phyloP scores from a whole-genome alignment of 2,329 filamentous ascomycete species.

The Arthrobotrys entomopaga region DNA sequence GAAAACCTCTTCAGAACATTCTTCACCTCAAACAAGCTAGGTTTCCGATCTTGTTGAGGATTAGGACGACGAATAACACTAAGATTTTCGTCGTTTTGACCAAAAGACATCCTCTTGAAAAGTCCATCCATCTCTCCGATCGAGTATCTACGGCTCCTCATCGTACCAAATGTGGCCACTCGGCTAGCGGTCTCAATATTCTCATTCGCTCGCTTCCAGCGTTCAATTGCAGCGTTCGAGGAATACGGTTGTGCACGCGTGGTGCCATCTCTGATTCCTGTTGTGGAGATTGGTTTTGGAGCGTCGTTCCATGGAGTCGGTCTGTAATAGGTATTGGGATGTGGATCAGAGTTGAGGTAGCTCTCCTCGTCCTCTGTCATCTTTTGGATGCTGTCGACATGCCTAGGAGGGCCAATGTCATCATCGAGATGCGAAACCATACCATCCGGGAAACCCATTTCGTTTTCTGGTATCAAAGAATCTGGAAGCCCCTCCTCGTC shows the following conservation, averaged over 20 bases:
- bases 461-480: conserved; percentile 43
- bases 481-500: conserved; percentile 52
- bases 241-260: conserved; percentile 64
- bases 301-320: conserved; percentile 59
- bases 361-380: conserved; percentile 58
- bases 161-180: conserved; percentile 59
- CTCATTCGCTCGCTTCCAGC: conserved; percentile 64
- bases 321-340: conserved; percentile 57
- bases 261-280: conserved; percentile 60
- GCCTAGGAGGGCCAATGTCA: conserved; percentile 40
- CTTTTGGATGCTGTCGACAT: conserved; percentile 49
- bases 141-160: conserved; percentile 56
- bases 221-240: conserved; percentile 66
- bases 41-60: conserved; percentile 37
- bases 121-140: conserved; percentile 59
- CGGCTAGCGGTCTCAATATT: conserved; percentile 65
- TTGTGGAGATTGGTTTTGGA: conserved; percentile 63
- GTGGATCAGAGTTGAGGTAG: conserved; percentile 59
- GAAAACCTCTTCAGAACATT: conserved; percentile 54
- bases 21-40: conserved; percentile 53
- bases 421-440: conserved; percentile 39
- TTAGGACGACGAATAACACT: conserved; percentile 37
- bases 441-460: conserved; percentile 42
- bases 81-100: conserved; percentile 56
- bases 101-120: conserved; percentile 58